Evolutionary conservation across 768 basidiomycete genomes (phyloP), one percentile per base, ranked within the genome.

Genomic region (Xerocomus potaroensis): DNA sequence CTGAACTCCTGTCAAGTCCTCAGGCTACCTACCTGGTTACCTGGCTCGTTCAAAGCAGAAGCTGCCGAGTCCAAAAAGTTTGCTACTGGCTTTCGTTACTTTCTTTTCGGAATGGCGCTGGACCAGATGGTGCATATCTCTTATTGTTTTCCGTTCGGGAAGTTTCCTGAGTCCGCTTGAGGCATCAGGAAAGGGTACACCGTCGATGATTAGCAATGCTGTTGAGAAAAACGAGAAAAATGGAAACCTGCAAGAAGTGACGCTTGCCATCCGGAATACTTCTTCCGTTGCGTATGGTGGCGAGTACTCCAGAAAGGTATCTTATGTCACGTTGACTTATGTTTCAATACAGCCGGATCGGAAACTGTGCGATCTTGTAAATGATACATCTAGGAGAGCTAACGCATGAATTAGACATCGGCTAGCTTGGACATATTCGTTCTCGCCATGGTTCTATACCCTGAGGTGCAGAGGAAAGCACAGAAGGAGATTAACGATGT

Each of bases 381-480:
- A 24, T 34, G 10, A 14, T 12, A 41, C 12, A 9, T 16, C 26
- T 4, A 21, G 31, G 39, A 5, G n/a, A 44, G 21, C 32, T 51
- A 10, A 54, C 15, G 11, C 24, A 2, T 26, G 18, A 1, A 30
- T 33, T 16, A 64, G 61, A 64, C 62, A 18, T 53, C 60, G 8
- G 45, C 36, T 15, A 50, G 36, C 14, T 39, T 63, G 38, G 39
- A 49, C 0, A 45, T 62, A 11, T 61, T 65, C 43, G 21, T 65
- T n/a, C 63, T 65, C 12, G 51, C 58, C 9, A 64, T 64, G 62
- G 51, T 60, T 27, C 42, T 64, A 39, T 58, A 52, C n/a, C 63
- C 62, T 5, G 58, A 56, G 15, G 54, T 32, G 4, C 61, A 58
- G 35, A 48, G 21, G 35, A 58, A 40, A 43, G 61, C 55, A 19